phyloP scores from a whole-genome alignment of 163 green algal species.

The Smithsoniella earleae region DNA sequence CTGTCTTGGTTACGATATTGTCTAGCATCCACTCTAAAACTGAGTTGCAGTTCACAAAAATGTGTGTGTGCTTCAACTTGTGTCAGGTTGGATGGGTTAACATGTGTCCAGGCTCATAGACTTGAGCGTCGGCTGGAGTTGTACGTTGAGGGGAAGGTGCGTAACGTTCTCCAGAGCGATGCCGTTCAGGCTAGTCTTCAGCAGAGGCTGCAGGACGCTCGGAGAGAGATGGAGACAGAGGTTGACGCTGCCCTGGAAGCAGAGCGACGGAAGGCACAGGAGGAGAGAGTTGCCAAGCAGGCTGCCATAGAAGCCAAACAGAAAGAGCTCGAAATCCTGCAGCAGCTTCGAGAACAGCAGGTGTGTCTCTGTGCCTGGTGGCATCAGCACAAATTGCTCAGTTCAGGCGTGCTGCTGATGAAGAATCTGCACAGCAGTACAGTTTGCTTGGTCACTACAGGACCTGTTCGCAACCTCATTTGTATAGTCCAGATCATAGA shows the following conservation, averaged over 20 bases:
- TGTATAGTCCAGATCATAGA: no score
- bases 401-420: no score
- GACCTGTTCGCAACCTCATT: no score
- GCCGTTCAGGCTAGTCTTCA: conserved; percentile 23
- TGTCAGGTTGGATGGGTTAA: no score
- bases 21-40: no score
- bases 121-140: not conserved
- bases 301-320: conserved; percentile 4
- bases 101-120: not conserved
- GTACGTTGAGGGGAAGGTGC: conserved; percentile 9
- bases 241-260: conserved; percentile 20
- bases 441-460: no score
- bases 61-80: no score
- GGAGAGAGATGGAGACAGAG: conserved; percentile 16
- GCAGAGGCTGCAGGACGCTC: not conserved
- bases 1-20: no score
- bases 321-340: conserved; percentile 3
- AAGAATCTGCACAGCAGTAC: no score
- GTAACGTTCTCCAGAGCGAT: conserved; percentile 12
- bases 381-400: no score
- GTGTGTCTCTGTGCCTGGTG: not conserved
- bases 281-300: conserved; percentile 5
- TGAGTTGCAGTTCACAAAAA: no score
- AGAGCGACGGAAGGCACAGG: not conserved
- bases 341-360: conserved; percentile 7